These are phyloP conservation scores for Cutaneotrichosporon sp. DNA, from an alignment of 1,284 basidiomycete genomes.

Conservation along the genomic window DNA sequence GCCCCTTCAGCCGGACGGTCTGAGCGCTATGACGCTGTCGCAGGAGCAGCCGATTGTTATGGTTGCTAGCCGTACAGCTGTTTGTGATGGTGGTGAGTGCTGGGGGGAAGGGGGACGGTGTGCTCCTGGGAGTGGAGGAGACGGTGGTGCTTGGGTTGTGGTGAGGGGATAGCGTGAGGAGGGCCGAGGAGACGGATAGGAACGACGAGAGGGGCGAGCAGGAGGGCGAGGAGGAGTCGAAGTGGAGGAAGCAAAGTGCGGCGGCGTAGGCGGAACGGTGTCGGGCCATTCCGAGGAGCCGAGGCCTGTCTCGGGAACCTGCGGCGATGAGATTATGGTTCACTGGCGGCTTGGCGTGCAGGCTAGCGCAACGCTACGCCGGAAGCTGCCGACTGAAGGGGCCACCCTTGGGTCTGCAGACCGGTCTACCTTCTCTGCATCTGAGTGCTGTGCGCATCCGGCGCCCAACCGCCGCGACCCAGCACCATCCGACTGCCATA, in stretches of 20 bases:
- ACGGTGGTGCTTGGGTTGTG: too few species aligned
- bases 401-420: too few species aligned
- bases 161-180: neutral
- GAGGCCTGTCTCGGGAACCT: neutral
- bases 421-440: too few species aligned
- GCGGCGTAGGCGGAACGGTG: neutral
- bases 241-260: neutral
- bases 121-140: neutral
- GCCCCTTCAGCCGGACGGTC: conserved; percentile 66
- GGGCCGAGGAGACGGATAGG: neutral
- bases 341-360: too few species aligned
- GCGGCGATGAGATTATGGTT: neutral
- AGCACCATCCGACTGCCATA: too few species aligned
- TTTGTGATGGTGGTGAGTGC: conserved; percentile 87
- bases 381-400: too few species aligned
- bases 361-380: too few species aligned
- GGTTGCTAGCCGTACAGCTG: conserved; percentile 75
- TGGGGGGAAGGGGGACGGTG: neutral
- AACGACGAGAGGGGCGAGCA: neutral
- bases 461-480: too few species aligned
- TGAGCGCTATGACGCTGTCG: conserved; percentile 54
- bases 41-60: conserved; percentile 78
- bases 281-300: neutral
- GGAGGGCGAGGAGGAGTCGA: neutral
- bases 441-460: too few species aligned